phyloP scores from a whole-genome alignment of 352 stramenopile species.

The Globisporangium megalacanthum region DNA sequence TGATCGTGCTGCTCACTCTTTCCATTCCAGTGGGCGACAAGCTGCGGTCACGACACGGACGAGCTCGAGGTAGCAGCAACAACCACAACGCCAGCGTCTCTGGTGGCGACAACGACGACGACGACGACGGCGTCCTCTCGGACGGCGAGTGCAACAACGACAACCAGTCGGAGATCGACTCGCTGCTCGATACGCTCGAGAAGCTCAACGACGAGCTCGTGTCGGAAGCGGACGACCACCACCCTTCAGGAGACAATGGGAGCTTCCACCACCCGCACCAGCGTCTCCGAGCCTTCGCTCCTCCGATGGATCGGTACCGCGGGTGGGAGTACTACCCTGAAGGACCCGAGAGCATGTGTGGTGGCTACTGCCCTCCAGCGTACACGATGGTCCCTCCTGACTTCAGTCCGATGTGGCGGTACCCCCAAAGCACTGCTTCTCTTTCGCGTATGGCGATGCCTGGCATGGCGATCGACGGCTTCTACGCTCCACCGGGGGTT shows the following conservation, averaged over 20 bases:
- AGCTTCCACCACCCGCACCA: not conserved
- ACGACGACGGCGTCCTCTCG: conserved; percentile 1
- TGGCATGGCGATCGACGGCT: not conserved
- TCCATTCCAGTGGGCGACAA: conserved; percentile 5
- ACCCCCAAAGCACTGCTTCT: not conserved
- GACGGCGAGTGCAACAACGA: conserved; percentile 6
- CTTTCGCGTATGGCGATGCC: not conserved
- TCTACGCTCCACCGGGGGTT: not conserved
- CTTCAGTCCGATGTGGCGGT: conserved; percentile 8
- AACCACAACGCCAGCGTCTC: conserved; percentile 8
- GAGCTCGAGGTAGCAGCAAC: conserved; percentile 1
- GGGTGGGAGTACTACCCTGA: conserved; percentile 8
- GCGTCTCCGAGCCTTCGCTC: not conserved
- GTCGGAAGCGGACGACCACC: conserved; percentile 17
- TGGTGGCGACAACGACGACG: conserved; percentile 5
- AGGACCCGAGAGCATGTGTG: not conserved
- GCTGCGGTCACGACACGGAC: conserved; percentile 2
- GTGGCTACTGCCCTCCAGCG: conserved; percentile 3
- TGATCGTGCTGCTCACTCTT: not conserved
- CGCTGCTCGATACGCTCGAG: conserved; percentile 16
- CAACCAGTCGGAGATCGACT: conserved; percentile 12
- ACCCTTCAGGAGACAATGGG: conserved; percentile 1
- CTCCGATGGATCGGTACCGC: conserved; percentile 4
- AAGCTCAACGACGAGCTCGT: conserved; percentile 20
- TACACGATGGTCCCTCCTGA: not conserved